Evolutionary conservation across 1,139 yeast species (phyloP), one percentile per base, ranked within the genome.

Genomic region (Candida pseudoviswanathii): DNA sequence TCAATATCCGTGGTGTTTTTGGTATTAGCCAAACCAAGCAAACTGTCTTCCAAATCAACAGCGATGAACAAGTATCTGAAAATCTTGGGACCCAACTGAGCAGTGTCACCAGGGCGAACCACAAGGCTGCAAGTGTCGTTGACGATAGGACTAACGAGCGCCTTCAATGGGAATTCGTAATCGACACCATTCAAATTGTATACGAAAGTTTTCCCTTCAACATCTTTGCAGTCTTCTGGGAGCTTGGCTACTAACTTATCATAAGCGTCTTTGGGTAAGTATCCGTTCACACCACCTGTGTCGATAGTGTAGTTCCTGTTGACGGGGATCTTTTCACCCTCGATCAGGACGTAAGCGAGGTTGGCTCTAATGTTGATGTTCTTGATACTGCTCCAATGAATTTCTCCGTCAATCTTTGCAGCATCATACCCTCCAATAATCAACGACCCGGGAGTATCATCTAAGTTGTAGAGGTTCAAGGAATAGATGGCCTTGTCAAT

Each of bases 11-110:
- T 34, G 10, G 49, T 43, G 22, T 47, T 34, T 30, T 47, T 47
- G 4, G 32, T 5, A 10, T 16, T 30, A 5, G 49, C 49, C 24
- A 47, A 30, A 27, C 49, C 49, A 30, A 37, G 5, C 16, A 27
- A 24, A 16, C 43, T 4, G 2, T 41, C 24, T 26, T 47, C 50
- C 30, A 33, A 33, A 36, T 43, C 39, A 11, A 47, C 39, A 2
- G 43, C 50, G 36, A 43, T 11, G 29, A 39, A 40, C 33, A 47
- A 43, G 25, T 43, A 33, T 47, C 50, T 47, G 21, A 47, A 47
- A 8, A 47, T 21, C 4, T n/a, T 5, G 6, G 42, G 24, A 29
- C 50, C 50, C 6, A 44, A 37, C 27, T 30, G 45, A 29, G 42
- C 29, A 24, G 10, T 6, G 29, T 33, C 30, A 30, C 43, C 33